Base-by-base conservation (phyloP, 2,329 filamentous ascomycete species). In the Pseudonectria buxi region DNA sequence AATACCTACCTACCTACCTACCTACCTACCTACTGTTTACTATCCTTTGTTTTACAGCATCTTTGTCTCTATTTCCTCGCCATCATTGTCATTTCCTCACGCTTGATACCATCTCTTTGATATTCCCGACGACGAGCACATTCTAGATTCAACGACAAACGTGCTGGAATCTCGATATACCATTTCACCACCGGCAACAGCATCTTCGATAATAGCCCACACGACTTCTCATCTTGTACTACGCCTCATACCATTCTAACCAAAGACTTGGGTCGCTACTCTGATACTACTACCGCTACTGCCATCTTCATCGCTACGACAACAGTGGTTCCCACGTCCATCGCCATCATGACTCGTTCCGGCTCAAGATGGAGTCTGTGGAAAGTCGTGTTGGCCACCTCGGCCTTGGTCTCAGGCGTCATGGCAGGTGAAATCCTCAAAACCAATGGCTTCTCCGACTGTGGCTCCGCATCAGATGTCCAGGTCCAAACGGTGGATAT, bases 371-470 rank as follows among this genome's bases (percentile, higher is more conserved):
- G 57, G 57, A 56, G 47, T 34, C 43, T 47, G 22, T 52, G 54
- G 51, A 56, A 49, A 37, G 57, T 57, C 34, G 44, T 62, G 38
- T 50, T 60, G 35, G 57, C 65, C 14, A 36, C 47, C 10, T 53
- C 58, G 33, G 55, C 58, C 33, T 54, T 71, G 30, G 50, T 58
- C 12, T 58, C 56, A 32, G 63, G 68, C 39, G 81, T 73, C 35
- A 57, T 83, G 40, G 85, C 76, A 37, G 71, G 66, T 42, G 79
- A 90, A 49, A 69, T 94, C 39, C 75, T 98, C 39, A 76, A 81
- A 56, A 95, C 89, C 15, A 76, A 74, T 44, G 86, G 88, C 40
- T 94, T 92, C 65, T 77, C 71, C 53, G 79, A 80, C 45, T 96
- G 92, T 63, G 58, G 55, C 26, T 55, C 57, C 33, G 61, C 71